Base-by-base conservation (phyloP, 768 basidiomycete genomes). In the Auriscalpium orientale region DNA sequence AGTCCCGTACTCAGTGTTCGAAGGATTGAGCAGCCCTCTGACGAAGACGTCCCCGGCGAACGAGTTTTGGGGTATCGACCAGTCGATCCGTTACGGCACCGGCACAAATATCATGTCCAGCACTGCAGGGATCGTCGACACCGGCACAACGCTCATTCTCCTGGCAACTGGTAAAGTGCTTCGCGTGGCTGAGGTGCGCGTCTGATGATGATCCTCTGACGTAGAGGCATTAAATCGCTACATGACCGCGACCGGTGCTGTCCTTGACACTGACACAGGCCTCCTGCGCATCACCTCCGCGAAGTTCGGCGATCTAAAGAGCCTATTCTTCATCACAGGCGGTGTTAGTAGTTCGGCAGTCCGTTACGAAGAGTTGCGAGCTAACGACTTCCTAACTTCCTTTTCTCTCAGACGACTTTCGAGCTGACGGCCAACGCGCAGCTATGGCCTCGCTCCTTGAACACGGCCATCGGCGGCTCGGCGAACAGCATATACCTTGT, bases 401-500 rank as follows among this genome's bases (percentile, higher is more conserved):
- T 28, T 5, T 28, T 5, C 28, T 28, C 28, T 28, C 4, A 70
- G 68, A 56, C 40, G 44, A 62, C 71, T 16, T 79, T 72, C 56
- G 60, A 67, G 38, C 61, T 79, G 48, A 77, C 72, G 0, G 71
- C 76, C 35, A 74, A 80, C 56, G 76, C 68, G 6, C 73, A 76
- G 56, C 67, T 71, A 16, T 74, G 73, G 72, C 74, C 72, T 5
- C 66, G 69, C 40, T 49, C 72, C 10, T 70, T 80, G 38, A 79
- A 79, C 68, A 68, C 70, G 9, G 66, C 68, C 52, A 70, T 79
- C 38, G 76, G 77, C 21, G 77, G 79, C 38, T 65, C 56, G 8
- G 37, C 62, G 0, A 46, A 60, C 56, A 52, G 58, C 56, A 66
- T 79, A 33, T 79, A 79, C 64, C 67, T 71, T 36, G 63, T 76